Conservation (phyloP, 1,139 yeast genomes). For the Yamadazyma buinensis region DNA sequence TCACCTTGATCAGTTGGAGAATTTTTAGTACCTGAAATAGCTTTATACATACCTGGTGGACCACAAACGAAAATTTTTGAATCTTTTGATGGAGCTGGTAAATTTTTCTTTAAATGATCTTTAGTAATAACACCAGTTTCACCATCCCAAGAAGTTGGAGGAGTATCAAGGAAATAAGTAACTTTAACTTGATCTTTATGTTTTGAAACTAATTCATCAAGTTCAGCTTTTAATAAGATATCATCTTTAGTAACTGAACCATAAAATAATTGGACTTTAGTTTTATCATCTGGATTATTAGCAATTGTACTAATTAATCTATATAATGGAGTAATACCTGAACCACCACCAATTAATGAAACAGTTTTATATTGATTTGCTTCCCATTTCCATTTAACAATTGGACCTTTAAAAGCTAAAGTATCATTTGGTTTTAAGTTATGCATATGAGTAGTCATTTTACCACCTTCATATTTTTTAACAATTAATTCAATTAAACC, state of each 20-base stretch:
- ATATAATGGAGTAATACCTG: conserved; percentile 93
- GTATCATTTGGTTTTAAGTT: conserved; percentile 75
- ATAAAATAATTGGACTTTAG: conserved; percentile 68
- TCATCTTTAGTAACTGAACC: conserved; percentile 80
- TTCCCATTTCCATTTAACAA: conserved; percentile 87
- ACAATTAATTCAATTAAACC: conserved; percentile 80
- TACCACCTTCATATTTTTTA: conserved; percentile 82
- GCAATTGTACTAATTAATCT: conserved; percentile 82
- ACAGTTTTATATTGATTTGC: conserved; percentile 75
- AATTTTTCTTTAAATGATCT: conserved; percentile 62
- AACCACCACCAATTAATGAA: conserved; percentile 94
- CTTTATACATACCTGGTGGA: conserved; percentile 59
- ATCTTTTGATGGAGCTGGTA: conserved; percentile 63
- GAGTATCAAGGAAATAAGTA: conserved; percentile 70
- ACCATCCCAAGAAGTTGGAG: conserved; percentile 67
- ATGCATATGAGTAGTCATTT: conserved; percentile 75
- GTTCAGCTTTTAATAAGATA: conserved; percentile 73
- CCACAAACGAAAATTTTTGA: conserved; percentile 86
- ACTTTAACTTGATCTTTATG: conserved; percentile 68
- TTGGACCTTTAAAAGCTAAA: conserved; percentile 91
- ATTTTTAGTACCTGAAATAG: conserved; percentile 71
- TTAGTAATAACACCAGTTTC: conserved; percentile 78
- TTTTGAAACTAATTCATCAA: conserved; percentile 62
- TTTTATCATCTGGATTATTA: conserved; percentile 69
- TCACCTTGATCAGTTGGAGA: conserved; percentile 96